These are phyloP conservation scores for Aureococcus anophagefferens DNA, from an alignment of 108 stramenopile species.

Conservation along the genomic window DNA sequence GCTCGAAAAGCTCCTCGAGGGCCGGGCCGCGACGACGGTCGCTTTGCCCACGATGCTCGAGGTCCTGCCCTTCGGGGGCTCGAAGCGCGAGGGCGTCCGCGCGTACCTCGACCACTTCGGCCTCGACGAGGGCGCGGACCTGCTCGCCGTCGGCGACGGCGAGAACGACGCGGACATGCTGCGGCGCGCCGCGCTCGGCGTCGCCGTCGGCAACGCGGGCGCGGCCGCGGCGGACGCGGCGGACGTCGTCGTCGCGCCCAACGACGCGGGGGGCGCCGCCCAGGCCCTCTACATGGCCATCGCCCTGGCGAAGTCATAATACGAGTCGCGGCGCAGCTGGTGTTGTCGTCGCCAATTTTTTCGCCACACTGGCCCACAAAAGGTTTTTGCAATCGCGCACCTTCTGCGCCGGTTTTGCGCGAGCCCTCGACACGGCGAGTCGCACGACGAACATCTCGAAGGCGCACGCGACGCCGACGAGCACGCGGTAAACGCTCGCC, in stretches of 20 bases:
- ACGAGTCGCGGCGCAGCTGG: too few species aligned
- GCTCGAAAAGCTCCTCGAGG: constrained; percentile 21
- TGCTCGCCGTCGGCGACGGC: constrained; percentile 79
- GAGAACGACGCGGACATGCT: constrained; percentile 85
- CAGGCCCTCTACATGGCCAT: constrained; percentile 39
- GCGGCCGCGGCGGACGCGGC: constrained; percentile 56
- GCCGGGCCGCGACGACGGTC: constrained; percentile 38
- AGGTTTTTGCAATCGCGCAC: too few species aligned
- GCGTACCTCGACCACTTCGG: constrained; percentile 62
- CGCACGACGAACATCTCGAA: too few species aligned
- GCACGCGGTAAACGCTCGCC: too few species aligned
- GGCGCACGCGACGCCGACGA: too few species aligned
- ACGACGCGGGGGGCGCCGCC: constrained; percentile 81
- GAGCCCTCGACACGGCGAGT: too few species aligned
- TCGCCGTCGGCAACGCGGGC: constrained; percentile 74
- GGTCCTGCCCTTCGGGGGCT: constrained; percentile 68
- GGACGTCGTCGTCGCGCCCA: constrained; percentile 64
- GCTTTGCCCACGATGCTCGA: constrained; percentile 84
- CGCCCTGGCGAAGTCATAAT: too few species aligned
- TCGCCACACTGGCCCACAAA: too few species aligned
- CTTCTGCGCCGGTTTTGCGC: too few species aligned
- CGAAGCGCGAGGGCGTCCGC: constrained; percentile 72
- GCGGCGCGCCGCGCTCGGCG: constrained; percentile 58
- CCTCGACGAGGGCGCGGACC: constrained; percentile 48
- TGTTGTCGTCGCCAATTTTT: too few species aligned